Percentiles rank a stretch among this genome's conserved stretches.
These are phyloP conservation scores for Liquidambar formosana DNA, from an alignment of 164 flowering plant genomes.

Conservation along the genomic window DNA sequence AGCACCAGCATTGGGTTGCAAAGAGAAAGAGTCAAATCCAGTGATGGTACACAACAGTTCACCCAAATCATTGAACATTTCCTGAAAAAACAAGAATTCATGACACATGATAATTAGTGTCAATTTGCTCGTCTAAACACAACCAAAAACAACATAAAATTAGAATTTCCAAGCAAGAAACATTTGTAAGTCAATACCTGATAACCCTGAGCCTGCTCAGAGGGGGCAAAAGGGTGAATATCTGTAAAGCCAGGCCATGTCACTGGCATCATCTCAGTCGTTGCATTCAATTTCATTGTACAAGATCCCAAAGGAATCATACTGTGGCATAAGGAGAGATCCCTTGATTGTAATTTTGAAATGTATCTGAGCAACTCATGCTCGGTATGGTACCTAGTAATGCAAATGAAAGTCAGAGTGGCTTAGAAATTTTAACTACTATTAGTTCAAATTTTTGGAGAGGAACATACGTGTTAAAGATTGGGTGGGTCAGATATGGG, in stretches of 20 bases:
- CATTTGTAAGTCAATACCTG: slow-evolving; percentile 54
- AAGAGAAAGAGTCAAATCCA: slow-evolving; percentile 95
- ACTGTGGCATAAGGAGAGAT: slow-evolving; percentile 96
- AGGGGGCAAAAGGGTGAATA: slow-evolving; percentile 94
- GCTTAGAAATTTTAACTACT: background rate
- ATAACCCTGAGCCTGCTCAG: slow-evolving; percentile 83
- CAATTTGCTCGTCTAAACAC: slow-evolving; percentile 1
- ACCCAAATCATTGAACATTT: slow-evolving; percentile 89
- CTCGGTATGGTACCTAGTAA: slow-evolving; percentile 85
- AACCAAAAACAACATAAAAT: slow-evolving; percentile 1
- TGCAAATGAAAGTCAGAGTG: slow-evolving; percentile 17
- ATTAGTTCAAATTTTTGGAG: background rate
- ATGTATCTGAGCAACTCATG: slow-evolving; percentile 93
- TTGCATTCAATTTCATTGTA: slow-evolving; percentile 97
- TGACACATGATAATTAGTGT: background rate
- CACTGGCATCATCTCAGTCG: slow-evolving; percentile 97
- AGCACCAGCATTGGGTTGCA: slow-evolving; percentile 99
- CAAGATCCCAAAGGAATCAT: slow-evolving; percentile 99
- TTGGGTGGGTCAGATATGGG: slow-evolving; percentile 79
- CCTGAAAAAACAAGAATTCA: slow-evolving; percentile 39
- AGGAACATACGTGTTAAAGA: slow-evolving; percentile 75
- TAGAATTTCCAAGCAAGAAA: background rate
- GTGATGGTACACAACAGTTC: slow-evolving; percentile 86
- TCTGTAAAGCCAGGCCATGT: slow-evolving; percentile 87
- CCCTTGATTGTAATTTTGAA: slow-evolving; percentile 75